These are phyloP conservation scores for Aspergillus ustus DNA, from an alignment of 2,329 filamentous ascomycete genomes.

Conservation along the genomic window DNA sequence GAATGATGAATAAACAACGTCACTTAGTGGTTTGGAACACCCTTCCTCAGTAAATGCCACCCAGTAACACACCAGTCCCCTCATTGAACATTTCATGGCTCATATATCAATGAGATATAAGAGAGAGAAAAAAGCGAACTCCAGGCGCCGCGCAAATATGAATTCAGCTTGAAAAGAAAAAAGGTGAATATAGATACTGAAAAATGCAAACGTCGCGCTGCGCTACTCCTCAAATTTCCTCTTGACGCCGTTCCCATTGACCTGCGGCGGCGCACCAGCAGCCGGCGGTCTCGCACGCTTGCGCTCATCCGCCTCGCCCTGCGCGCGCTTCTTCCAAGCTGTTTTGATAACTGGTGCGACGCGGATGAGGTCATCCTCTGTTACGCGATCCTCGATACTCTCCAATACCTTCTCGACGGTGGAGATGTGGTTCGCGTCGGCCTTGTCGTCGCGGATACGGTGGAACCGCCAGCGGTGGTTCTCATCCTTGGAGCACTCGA, in stretches of 20 bases:
- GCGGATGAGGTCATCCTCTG: slow-evolving; percentile 76
- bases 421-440: slow-evolving; percentile 83
- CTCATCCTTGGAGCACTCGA: slow-evolving; percentile 85
- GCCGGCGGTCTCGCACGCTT: slow-evolving; percentile 28
- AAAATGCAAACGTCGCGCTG: not conserved
- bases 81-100: not conserved
- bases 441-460: slow-evolving; percentile 90
- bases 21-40: not conserved
- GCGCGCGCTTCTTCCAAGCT: slow-evolving; percentile 73
- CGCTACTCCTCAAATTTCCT: slow-evolving; percentile 47
- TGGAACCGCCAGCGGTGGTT: slow-evolving; percentile 81
- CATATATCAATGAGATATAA: not conserved
- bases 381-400: slow-evolving; percentile 85
- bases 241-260: slow-evolving; percentile 44
- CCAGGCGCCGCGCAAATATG: slow-evolving; percentile 13
- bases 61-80: not conserved
- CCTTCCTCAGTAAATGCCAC: not conserved
- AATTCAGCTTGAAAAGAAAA: not conserved
- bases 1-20: not conserved
- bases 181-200: slow-evolving; percentile 5
- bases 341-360: slow-evolving; percentile 73
- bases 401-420: slow-evolving; percentile 86
- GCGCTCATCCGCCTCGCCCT: slow-evolving; percentile 32
- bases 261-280: slow-evolving; percentile 27
- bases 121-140: not conserved